Base-by-base conservation (phyloP, 2,329 filamentous ascomycete genomes). In the Calcarisporium arbuscula region DNA sequence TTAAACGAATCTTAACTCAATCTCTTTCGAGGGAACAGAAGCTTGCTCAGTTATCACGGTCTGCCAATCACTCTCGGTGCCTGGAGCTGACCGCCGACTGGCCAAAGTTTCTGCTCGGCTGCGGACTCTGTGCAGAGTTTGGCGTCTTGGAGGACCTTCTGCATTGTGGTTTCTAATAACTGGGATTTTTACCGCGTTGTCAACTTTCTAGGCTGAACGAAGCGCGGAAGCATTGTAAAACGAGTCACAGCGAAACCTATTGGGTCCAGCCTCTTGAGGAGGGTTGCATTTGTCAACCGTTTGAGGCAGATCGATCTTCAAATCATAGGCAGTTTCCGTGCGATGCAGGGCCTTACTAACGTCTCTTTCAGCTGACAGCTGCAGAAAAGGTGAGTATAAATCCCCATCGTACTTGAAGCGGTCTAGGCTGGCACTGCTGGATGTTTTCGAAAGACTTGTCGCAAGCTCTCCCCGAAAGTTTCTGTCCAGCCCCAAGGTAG, bases 371-470 rank as follows among this genome's bases (percentile, higher is more conserved):
- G 56, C 58, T 2, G 56, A 51, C 5, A 58, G 49, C 7, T 57
- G 51, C 8, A 68, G 44, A 25, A 64, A 63, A 8, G 52, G 39
- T 11, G 52, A 56, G 40, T 66, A 66, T 2, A 50, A 41, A 8
- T 54, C 53, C 21, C 50, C 54, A 43, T 71, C 67, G 39, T 68
- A 72, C 30, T 56, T 55, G 49, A 72, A 72, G 0, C 62, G 67
- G 26, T 71, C 65, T 1, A 53, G 58, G 18, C 56, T 58, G 4
- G 50, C 49, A 17, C 56, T 57, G 40, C 50, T 55, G 2, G 59
- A 61, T 36, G 59, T 26, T 39, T 51, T 46, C n/a, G 56, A 44
- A 34, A 47, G 27, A 41, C 44, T 47, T n/a, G 35, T 28, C 20
- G 23, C 25, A 9, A 40, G 28, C 10, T 39, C 38, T 22, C 21